Evolutionary conservation across 371 early-diverging fungal genomes (phyloP).

Genomic region (Mortierella sp.): DNA sequence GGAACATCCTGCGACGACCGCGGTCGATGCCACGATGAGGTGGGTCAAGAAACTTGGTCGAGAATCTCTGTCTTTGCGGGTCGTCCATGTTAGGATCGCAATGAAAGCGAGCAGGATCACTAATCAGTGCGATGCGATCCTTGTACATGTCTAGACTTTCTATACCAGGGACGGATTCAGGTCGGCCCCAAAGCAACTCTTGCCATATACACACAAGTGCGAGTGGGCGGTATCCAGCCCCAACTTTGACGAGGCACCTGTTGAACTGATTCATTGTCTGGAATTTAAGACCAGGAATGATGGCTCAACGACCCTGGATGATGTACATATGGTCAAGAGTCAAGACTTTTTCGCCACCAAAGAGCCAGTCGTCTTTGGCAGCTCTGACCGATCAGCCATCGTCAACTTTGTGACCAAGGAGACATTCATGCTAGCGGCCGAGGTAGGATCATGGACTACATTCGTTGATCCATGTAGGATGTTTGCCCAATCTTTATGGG

Average conservation of each 20-base stretch:
- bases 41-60: slow-evolving; percentile 20
- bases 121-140: not conserved
- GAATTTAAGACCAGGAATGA: slow-evolving; percentile 60
- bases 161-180: slow-evolving; percentile 79
- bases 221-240: slow-evolving; percentile 75
- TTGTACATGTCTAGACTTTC: slow-evolving; percentile 60
- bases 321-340: slow-evolving; percentile 70
- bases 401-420: slow-evolving; percentile 75
- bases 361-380: slow-evolving; percentile 64
- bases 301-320: slow-evolving; percentile 60
- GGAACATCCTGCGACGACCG: slow-evolving; percentile 65
- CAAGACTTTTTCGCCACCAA: slow-evolving; percentile 72
- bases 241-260: slow-evolving; percentile 66
- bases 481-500: not conserved
- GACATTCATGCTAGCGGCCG: slow-evolving; percentile 78
- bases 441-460: slow-evolving; percentile 38
- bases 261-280: slow-evolving; percentile 76
- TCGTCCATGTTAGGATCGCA: not conserved
- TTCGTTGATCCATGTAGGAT: not conserved
- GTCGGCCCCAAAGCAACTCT: slow-evolving; percentile 62
- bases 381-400: slow-evolving; percentile 65
- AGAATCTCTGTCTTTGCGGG: not conserved
- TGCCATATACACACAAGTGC: slow-evolving; percentile 72
- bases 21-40: slow-evolving; percentile 68
- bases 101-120: not conserved